Percentiles rank a stretch among this genome's conserved stretches.
Evolutionary conservation across 331 rosid genomes (phyloP).

Genomic region (Telfairia occidentalis): DNA sequence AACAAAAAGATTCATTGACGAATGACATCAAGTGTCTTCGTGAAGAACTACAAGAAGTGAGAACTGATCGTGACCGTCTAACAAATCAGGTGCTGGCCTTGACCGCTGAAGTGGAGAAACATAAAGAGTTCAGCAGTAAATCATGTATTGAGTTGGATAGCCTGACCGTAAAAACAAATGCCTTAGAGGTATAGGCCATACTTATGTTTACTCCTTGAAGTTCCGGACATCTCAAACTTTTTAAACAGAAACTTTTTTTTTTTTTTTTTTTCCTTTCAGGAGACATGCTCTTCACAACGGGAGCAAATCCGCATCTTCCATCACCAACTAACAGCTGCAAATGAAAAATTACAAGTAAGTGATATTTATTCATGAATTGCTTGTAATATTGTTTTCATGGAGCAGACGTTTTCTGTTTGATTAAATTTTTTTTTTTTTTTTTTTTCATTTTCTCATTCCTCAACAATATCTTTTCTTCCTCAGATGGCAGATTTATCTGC

Average conservation of each 20-base stretch:
- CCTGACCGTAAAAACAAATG: constrained; percentile 40
- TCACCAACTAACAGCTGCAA: constrained; percentile 45
- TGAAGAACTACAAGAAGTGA: constrained; percentile 60
- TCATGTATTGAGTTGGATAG: constrained; percentile 47
- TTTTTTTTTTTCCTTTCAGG: constrained; percentile 32
- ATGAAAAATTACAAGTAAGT: constrained; percentile 56
- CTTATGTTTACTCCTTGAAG: not conserved
- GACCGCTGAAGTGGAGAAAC: constrained; percentile 39
- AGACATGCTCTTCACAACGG: constrained; percentile 61
- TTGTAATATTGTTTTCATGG: not conserved
- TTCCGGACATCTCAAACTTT: not conserved
- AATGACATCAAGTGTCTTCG: constrained; percentile 57
- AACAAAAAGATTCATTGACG: constrained; percentile 39
- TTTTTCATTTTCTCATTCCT: not conserved
- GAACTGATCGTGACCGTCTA: constrained; percentile 77
- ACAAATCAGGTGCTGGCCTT: constrained; percentile 36
- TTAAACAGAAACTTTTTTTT: not conserved
- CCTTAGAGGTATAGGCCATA: constrained; percentile 48
- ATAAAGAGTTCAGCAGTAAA: constrained; percentile 30
- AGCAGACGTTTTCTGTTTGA: not conserved
- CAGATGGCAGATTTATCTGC: constrained; percentile 51
- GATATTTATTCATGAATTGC: not conserved
- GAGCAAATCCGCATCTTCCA: constrained; percentile 40
- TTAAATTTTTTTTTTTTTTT: not conserved
- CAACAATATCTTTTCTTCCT: constrained; percentile 5